Evolutionary conservation across 2,329 filamentous ascomycete genomes (phyloP), one percentile per base, ranked within the genome.

Genomic region (Pyrenochaeta sp.): DNA sequence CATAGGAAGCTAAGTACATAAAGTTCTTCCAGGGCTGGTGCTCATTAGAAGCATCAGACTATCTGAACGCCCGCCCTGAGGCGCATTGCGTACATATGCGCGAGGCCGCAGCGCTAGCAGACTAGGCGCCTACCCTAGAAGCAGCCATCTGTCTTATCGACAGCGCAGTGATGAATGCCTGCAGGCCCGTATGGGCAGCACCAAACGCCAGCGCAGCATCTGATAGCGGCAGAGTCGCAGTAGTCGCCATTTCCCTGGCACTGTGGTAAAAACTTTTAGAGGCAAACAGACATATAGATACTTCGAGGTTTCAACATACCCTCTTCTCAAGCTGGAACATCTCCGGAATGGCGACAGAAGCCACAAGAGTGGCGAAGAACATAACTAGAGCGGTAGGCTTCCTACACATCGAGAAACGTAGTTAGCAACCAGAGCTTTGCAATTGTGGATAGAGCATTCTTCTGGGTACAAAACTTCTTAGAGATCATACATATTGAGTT

Each of bases 191-290:
- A 49, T 13, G 46, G 46, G 46, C 46, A 49, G 28, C 46, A 49
- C 46, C 46, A 49, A 28, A 49, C 46, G 27, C 46, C 46, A 37
- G 27, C 46, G 19, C 46, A 49, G 46, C 46, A 49, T 9, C 46
- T 34, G 28, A 49, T 34, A 19, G 46, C 46, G 28, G 46, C 46
- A 19, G 10, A n/a, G 28, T 49, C 46, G 28, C 46, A 49, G 28
- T 36, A 49, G n/a, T 32, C 46, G 1, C 46, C 46, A 12, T 36
- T 30, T 34, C 46, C 46, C 22, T 49, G 46, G 46, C 46, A 49
- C 46, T 49, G 46, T 7, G 30, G 28, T 25, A 19, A 19, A 45
- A 22, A 45, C 32, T 28, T 45, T 45, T 30, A 45, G 43, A 8
- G 28, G 28, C 7, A 12, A 45, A 45, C 25, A 28, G 24, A 45